Conservation (phyloP, 176 grass and related monocot species). For the Neostapfia colusana region DNA sequence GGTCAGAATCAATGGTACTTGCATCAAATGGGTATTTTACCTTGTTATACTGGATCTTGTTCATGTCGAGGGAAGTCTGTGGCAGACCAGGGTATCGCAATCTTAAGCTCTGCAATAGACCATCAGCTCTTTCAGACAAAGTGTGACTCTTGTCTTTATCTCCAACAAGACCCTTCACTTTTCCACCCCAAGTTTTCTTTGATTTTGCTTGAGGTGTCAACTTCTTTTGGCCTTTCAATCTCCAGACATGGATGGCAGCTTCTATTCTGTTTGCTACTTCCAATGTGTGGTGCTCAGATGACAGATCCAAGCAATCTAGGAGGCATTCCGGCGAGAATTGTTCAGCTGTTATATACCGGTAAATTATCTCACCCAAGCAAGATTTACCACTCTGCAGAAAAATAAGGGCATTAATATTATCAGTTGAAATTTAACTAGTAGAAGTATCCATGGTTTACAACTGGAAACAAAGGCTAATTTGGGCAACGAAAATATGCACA, state of each 20-base stretch:
- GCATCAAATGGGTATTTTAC: conserved; percentile 32
- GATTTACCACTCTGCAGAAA: conserved; percentile 81
- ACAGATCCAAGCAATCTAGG: conserved; percentile 84
- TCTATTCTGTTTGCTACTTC: conserved; percentile 95
- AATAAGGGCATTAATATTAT: background rate
- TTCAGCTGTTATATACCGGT: conserved; percentile 85
- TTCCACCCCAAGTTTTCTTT: conserved; percentile 88
- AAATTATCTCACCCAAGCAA: conserved; percentile 94
- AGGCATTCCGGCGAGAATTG: conserved; percentile 96
- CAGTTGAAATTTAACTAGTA: background rate
- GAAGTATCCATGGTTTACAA: background rate
- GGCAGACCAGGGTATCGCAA: conserved; percentile 81
- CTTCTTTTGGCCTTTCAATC: conserved; percentile 68
- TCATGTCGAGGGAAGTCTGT: conserved; percentile 91
- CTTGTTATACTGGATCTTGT: conserved; percentile 99
- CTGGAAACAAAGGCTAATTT: background rate
- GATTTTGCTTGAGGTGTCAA: conserved; percentile 56
- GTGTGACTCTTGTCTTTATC: conserved; percentile 60
- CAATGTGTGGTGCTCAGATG: conserved; percentile 89
- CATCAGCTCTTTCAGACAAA: conserved; percentile 77
- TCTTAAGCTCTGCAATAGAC: conserved; percentile 82
- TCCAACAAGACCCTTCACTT: conserved; percentile 78
- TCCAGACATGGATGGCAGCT: conserved; percentile 94
- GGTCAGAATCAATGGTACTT: background rate
- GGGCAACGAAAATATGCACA: background rate